phyloP scores from a whole-genome alignment of 345 rosid genomes.

The Acer negundo region DNA sequence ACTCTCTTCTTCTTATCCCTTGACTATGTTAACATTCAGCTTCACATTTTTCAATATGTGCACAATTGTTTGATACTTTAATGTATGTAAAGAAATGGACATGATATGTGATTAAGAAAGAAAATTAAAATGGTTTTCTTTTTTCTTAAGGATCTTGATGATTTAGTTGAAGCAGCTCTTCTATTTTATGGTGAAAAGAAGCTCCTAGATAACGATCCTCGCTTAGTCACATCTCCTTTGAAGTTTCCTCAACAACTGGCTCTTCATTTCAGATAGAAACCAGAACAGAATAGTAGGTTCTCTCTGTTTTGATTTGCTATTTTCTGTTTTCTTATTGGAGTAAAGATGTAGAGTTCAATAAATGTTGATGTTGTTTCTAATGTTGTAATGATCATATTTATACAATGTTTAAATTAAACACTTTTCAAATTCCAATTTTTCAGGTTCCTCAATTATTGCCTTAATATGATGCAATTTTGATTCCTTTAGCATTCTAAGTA shows the following conservation, averaged over 20 bases:
- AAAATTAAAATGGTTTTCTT: slow-evolving; percentile 12
- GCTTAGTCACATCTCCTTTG: slow-evolving; percentile 72
- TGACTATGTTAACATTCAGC: not conserved
- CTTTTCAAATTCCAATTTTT: too few species aligned
- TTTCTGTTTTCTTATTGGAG: too few species aligned
- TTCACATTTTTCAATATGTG: not conserved
- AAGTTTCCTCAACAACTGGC: slow-evolving; percentile 86
- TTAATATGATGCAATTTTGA: too few species aligned
- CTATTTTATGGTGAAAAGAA: slow-evolving; percentile 73
- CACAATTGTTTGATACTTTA: not conserved
- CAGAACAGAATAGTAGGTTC: slow-evolving; percentile 85
- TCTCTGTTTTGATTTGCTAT: slow-evolving; percentile 8
- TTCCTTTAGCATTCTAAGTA: too few species aligned
- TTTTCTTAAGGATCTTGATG: slow-evolving; percentile 70
- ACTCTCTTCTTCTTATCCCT: slow-evolving; percentile 13
- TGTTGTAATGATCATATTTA: too few species aligned
- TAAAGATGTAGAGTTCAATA: too few species aligned
- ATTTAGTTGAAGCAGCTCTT: slow-evolving; percentile 85
- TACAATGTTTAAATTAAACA: too few species aligned
- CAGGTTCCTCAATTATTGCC: too few species aligned
- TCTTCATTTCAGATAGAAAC: slow-evolving; percentile 94
- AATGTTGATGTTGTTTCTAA: too few species aligned
- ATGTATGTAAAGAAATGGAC: not conserved
- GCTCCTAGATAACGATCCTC: slow-evolving; percentile 75
- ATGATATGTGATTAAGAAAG: not conserved